Conservation (phyloP, 148 eudicot genomes). For the Camellia lanceoleosa region DNA sequence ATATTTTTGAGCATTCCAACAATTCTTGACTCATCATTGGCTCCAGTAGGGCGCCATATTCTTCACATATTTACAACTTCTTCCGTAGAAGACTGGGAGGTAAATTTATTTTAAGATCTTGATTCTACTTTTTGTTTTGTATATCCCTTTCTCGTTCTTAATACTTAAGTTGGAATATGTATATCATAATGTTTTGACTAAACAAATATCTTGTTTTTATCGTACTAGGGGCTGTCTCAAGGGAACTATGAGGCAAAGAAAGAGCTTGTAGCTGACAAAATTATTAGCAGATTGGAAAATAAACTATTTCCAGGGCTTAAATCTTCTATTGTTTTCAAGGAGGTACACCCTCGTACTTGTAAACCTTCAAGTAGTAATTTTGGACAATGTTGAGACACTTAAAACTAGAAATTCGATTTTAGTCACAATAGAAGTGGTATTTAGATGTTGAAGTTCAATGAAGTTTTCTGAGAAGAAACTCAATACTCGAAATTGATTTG, state of each 20-base stretch:
- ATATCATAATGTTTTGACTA: not conserved
- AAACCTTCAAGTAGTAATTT: not conserved
- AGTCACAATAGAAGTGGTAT: not conserved
- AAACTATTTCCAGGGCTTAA: constrained; percentile 90
- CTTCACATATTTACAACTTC: constrained; percentile 93
- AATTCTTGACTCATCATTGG: constrained; percentile 83
- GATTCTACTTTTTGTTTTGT: not conserved
- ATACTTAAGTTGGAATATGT: not conserved
- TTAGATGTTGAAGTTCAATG: not conserved
- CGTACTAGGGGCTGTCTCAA: constrained; percentile 64
- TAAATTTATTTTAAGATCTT: constrained; percentile 19
- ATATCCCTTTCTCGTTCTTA: not conserved
- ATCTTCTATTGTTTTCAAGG: constrained; percentile 71
- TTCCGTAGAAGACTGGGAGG: constrained; percentile 94
- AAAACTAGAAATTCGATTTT: not conserved
- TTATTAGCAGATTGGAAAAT: constrained; percentile 83
- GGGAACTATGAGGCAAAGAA: constrained; percentile 76
- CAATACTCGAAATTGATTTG: not conserved
- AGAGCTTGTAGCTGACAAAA: constrained; percentile 75
- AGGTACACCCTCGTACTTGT: constrained; percentile 38
- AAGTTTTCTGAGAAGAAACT: not conserved
- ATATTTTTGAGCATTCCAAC: constrained; percentile 99
- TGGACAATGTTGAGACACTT: not conserved
- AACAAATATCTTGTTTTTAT: not conserved
- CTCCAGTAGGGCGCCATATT: constrained; percentile 86